phyloP scores from a whole-genome alignment of 2,329 filamentous ascomycete species.

The Talaromyces sp. region DNA sequence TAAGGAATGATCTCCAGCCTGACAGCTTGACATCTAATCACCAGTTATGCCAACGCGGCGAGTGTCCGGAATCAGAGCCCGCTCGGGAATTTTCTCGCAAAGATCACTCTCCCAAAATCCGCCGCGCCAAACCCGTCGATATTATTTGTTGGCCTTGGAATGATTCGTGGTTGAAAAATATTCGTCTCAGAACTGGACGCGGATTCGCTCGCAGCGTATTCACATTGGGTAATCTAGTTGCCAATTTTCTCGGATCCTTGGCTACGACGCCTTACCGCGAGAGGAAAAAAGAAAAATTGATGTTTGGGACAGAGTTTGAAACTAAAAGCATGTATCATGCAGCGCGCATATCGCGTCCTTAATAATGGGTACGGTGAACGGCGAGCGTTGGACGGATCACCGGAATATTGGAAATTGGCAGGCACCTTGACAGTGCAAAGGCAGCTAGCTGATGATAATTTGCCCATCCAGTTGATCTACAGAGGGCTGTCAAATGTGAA shows the following conservation, averaged over 20 bases:
- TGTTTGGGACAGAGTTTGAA: neutral
- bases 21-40: neutral
- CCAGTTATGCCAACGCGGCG: neutral
- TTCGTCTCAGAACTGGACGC: constrained; percentile 4
- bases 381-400: neutral
- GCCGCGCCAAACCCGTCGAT: neutral
- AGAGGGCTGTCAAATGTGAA: neutral
- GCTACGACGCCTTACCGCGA: neutral
- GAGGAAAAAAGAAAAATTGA: neutral
- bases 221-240: neutral
- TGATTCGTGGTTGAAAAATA: constrained; percentile 1
- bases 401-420: neutral
- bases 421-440: neutral
- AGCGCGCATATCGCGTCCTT: neutral
- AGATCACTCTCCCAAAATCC: neutral
- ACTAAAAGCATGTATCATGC: neutral
- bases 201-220: neutral
- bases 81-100: constrained; percentile 5
- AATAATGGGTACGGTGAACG: neutral
- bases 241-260: neutral
- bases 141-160: neutral
- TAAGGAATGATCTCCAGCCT: neutral
- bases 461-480: neutral
- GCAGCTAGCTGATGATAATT: neutral
- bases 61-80: neutral